Conservation (phyloP, 805 yeast species). For the Saturnispora mendoncae region DNA sequence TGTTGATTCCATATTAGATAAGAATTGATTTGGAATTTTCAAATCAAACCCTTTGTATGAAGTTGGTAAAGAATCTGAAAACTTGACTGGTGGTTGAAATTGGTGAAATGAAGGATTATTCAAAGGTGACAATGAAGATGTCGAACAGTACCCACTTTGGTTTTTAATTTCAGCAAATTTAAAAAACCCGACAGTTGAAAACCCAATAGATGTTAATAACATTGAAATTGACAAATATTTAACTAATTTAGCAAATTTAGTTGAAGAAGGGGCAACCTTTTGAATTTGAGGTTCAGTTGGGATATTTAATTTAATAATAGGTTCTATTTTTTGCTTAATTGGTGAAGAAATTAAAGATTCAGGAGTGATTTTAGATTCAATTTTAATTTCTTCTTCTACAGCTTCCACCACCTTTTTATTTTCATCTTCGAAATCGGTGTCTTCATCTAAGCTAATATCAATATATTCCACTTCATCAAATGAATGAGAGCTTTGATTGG, state of each 20-base stretch:
- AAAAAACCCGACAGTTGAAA: slow-evolving; percentile 28
- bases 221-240: neutral
- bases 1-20: slow-evolving; percentile 33
- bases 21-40: slow-evolving; percentile 15
- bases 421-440: slow-evolving; percentile 7
- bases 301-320: too few relatives aligned
- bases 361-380: too few relatives aligned
- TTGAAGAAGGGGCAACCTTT: too few relatives aligned
- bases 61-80: neutral
- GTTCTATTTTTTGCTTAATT: too few relatives aligned
- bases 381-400: slow-evolving; percentile 18
- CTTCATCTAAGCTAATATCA: slow-evolving; percentile 5
- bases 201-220: neutral
- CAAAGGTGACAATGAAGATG: neutral
- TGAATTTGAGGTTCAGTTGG: too few relatives aligned
- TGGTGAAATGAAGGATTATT: slow-evolving; percentile 1
- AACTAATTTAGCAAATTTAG: slow-evolving; percentile 4
- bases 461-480: slow-evolving; percentile 18
- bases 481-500: slow-evolving; percentile 4
- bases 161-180: slow-evolving; percentile 54
- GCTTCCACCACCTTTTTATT: neutral
- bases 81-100: neutral
- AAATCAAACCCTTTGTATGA: slow-evolving; percentile 4
- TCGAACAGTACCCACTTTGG: slow-evolving; percentile 68
- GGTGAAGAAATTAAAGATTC: too few relatives aligned